phyloP scores from a whole-genome alignment of 768 basidiomycete genomes.

The Suillus weaverae region DNA sequence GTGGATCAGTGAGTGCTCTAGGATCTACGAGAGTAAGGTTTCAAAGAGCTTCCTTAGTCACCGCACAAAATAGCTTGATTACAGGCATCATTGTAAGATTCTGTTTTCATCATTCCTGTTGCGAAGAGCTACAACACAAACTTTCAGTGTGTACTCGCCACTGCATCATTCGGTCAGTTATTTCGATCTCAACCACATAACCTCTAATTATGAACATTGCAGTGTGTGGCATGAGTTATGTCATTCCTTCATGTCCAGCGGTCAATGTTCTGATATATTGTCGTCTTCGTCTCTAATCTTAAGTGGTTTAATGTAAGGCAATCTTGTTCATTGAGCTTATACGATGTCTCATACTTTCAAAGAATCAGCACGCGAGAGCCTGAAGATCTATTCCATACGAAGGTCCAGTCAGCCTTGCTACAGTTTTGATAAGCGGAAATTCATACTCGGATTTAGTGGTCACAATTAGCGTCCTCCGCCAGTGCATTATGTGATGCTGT shows the following conservation, averaged over 20 bases:
- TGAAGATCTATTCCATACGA: background rate
- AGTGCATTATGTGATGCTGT: slow-evolving; percentile 20
- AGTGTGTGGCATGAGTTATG: slow-evolving; percentile 20
- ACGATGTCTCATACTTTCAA: background rate
- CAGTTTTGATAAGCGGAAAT: too few species aligned
- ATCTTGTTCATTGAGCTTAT: too few species aligned
- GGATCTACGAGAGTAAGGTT: background rate
- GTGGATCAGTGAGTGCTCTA: slow-evolving; percentile 23
- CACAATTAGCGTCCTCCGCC: slow-evolving; percentile 8
- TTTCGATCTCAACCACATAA: slow-evolving; percentile 8
- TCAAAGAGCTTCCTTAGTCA: slow-evolving; percentile 14
- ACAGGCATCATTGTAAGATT: slow-evolving; percentile 1
- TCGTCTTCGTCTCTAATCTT: background rate
- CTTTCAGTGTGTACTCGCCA: slow-evolving; percentile 7
- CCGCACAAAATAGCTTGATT: slow-evolving; percentile 16
- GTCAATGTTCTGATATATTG: background rate
- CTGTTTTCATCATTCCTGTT: background rate
- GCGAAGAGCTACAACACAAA: background rate
- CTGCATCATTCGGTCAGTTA: slow-evolving; percentile 10
- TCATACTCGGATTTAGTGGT: slow-evolving; percentile 8
- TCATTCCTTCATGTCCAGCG: background rate
- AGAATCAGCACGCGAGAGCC: slow-evolving; percentile 15
- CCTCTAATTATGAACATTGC: background rate
- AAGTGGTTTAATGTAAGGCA: slow-evolving; percentile 1
- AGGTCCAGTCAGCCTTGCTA: slow-evolving; percentile 12